Evolutionary conservation across 1,284 basidiomycete genomes (phyloP), one percentile per base, ranked within the genome.

Genomic region (Ustilago crameri): DNA sequence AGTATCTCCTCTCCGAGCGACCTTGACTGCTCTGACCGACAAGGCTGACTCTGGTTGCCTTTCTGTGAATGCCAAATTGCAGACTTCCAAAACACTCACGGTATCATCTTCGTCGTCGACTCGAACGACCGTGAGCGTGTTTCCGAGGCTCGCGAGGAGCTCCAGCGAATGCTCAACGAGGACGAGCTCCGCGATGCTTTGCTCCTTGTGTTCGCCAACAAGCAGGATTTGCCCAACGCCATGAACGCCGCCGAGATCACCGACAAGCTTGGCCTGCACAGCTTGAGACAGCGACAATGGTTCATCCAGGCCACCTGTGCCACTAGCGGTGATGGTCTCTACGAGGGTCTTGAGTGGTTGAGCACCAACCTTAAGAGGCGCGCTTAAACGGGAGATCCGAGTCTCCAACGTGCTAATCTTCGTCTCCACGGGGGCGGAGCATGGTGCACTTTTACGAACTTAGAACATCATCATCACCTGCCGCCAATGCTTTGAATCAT

Each of bases 211-310:
- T 98, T 99, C 86, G 95, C 96, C 35, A 99, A 99, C 87, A 99
- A 99, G 87, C 96, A 99, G 86, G 96, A 99, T 89, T 86, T 99
- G 78, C 94, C 94, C 30, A 94, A 93, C 84, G 96, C 96, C 73
- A 98, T 98, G 95, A 97, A 95, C 85, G 95, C 96, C 37, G 93
- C 96, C 74, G 96, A 98, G 86, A 97, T 99, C 84, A 98, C 96
- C 70, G 96, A 98, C 87, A 98, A 98, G 87, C 93, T 99, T 77
- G 96, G 96, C 73, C 90, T 98, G 64, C 95, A 98, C 85, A 92
- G 93, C 70, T 90, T 98, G 84, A 91, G 94, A 84, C 92, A 98
- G 87, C 89, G 96, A 87, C 80, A 81, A 64, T 83, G 81, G 79
- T 98, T 95, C 87, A 98, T 99, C 84, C 96, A 98, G 90, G 93